A percentile compares a stretch with the other conserved stretches of the same genome.
Conservation (phyloP, 768 basidiomycete genomes). For the Mycena albidolilacea region DNA sequence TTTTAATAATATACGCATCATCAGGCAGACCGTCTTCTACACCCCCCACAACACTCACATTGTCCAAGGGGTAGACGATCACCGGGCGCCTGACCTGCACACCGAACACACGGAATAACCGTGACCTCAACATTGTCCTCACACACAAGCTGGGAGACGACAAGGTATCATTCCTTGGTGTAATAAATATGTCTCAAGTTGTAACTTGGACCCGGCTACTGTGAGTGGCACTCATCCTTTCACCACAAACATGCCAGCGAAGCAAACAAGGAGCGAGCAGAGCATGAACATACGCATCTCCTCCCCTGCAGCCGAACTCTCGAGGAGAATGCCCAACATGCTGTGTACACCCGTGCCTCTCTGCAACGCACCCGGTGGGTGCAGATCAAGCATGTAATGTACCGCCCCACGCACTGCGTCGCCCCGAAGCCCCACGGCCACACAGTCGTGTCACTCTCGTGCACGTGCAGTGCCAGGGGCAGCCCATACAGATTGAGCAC, state of each 20-base stretch:
- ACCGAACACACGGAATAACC: slow-evolving; percentile 93
- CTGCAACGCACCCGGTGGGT: slow-evolving; percentile 56
- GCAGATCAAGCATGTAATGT: slow-evolving; percentile 51
- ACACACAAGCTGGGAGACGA: slow-evolving; percentile 68
- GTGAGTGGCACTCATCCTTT: slow-evolving; percentile 1
- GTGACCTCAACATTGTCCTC: slow-evolving; percentile 93
- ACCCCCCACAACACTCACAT: slow-evolving; percentile 82
- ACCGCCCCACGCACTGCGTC: slow-evolving; percentile 54
- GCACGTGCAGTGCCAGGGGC: slow-evolving; percentile 66
- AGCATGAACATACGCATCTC: slow-evolving; percentile 75
- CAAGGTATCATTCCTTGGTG: slow-evolving; percentile 40
- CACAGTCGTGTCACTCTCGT: slow-evolving; percentile 62
- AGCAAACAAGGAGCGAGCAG: slow-evolving; percentile 61
- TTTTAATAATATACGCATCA: background rate
- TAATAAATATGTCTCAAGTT: slow-evolving; percentile 21
- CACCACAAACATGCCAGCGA: slow-evolving; percentile 64
- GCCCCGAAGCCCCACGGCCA: slow-evolving; percentile 67
- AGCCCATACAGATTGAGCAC: slow-evolving; percentile 75
- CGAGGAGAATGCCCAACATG: slow-evolving; percentile 63
- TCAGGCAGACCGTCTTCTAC: slow-evolving; percentile 97
- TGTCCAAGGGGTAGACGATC: slow-evolving; percentile 81
- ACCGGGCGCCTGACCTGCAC: slow-evolving; percentile 81
- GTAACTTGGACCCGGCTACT: background rate
- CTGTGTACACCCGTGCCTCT: slow-evolving; percentile 56
- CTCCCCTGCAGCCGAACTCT: slow-evolving; percentile 76